These are phyloP conservation scores for Hippophae gyantsensis DNA, from an alignment of 306 rosid genomes.

Conservation along the genomic window DNA sequence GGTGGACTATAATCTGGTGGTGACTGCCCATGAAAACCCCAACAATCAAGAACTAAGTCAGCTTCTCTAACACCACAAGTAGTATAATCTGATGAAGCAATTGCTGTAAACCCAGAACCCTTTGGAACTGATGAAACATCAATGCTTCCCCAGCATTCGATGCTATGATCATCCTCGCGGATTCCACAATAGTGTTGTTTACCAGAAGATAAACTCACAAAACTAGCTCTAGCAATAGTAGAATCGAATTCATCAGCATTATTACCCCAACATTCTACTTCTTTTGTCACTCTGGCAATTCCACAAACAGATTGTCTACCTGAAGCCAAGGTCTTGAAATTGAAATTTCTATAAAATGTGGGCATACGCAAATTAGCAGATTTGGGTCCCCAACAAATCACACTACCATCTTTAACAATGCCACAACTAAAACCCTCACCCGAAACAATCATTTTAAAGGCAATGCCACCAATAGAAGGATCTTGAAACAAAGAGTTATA, in stretches of 20 bases:
- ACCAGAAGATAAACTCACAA: constrained; percentile 47
- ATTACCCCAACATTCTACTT: constrained; percentile 59
- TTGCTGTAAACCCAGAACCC: constrained; percentile 48
- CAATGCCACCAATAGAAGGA: constrained; percentile 28
- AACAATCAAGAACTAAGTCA: constrained; percentile 64
- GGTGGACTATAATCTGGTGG: constrained; percentile 49
- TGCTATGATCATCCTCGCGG: constrained; percentile 47
- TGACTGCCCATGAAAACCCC: constrained; percentile 42
- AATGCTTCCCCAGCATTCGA: constrained; percentile 63
- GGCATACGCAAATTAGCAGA: constrained; percentile 33
- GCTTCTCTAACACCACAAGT: constrained; percentile 70
- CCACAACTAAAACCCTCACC: constrained; percentile 71
- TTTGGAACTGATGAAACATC: constrained; percentile 46
- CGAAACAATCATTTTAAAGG: constrained; percentile 40
- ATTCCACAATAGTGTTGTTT: constrained; percentile 55
- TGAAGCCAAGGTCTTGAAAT: constrained; percentile 31
- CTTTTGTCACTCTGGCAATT: constrained; percentile 25
- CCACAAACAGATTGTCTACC: constrained; percentile 54
- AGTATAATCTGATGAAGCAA: constrained; percentile 64
- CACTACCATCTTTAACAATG: constrained; percentile 40
- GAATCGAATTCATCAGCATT: constrained; percentile 23
- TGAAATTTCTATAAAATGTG: constrained; percentile 26
- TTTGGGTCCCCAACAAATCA: constrained; percentile 69
- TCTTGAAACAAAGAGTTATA: constrained; percentile 25
- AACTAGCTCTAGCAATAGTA: constrained; percentile 11